phyloP scores from a whole-genome alignment of 768 basidiomycete species.

The Leccinum fibrillosum region DNA sequence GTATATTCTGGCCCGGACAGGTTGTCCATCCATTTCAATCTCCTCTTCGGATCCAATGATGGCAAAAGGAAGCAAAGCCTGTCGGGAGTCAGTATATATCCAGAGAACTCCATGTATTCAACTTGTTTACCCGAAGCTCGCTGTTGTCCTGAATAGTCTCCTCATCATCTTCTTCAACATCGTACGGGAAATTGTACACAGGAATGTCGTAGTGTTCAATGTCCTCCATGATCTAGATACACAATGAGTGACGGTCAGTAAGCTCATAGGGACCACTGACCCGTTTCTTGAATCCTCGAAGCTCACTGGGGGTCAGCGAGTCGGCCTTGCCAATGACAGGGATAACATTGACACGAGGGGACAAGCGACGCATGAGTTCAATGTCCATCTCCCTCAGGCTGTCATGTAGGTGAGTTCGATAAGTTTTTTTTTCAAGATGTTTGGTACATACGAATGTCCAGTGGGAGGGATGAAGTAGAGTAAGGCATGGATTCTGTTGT shows the following conservation, averaged over 20 bases:
- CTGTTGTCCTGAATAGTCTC: conserved; percentile 98
- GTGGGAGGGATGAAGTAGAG: conserved; percentile 99
- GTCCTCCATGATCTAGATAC: conserved; percentile 91
- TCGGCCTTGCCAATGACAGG: conserved; percentile 98
- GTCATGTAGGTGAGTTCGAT: background rate
- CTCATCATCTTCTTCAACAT: conserved; percentile 98
- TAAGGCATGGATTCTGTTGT: conserved; percentile 94
- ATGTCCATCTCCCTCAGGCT: conserved; percentile 98
- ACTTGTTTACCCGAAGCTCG: conserved; percentile 74
- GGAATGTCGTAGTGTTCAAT: conserved; percentile 98
- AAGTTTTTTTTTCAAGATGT: background rate
- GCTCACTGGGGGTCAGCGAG: conserved; percentile 88
- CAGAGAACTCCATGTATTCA: background rate
- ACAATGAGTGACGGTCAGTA: conserved; percentile 1
- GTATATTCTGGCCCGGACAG: conserved; percentile 90
- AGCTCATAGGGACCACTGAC: conserved; percentile 36
- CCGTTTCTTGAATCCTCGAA: conserved; percentile 94
- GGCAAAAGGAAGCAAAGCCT: conserved; percentile 94
- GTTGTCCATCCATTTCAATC: conserved; percentile 88
- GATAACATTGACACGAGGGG: conserved; percentile 97
- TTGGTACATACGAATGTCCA: conserved; percentile 80
- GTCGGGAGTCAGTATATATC: conserved; percentile 2
- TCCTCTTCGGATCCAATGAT: conserved; percentile 98
- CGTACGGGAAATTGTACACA: conserved; percentile 99
- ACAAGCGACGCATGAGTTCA: conserved; percentile 96